phyloP scores from a whole-genome alignment of 495 filamentous ascomycete species.

The Penicillium turbatum region DNA sequence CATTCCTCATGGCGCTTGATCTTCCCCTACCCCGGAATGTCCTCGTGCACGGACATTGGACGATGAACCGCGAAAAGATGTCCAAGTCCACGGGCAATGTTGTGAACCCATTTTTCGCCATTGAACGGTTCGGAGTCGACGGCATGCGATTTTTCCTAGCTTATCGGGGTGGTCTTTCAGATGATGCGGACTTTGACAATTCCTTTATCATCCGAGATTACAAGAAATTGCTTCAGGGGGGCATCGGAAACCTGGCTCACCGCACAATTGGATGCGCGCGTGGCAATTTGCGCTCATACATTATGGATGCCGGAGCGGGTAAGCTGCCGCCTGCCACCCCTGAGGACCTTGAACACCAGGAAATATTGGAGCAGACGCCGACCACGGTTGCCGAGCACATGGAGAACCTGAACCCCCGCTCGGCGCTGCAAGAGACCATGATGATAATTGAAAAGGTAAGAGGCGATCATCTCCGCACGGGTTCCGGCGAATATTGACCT shows the following conservation, averaged over 20 bases:
- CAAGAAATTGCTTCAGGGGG: slow-evolving; percentile 67
- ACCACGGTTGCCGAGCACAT: slow-evolving; percentile 51
- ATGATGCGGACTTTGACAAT: slow-evolving; percentile 85
- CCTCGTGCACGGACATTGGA: slow-evolving; percentile 92
- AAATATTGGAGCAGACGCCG: slow-evolving; percentile 33
- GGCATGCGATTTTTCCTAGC: slow-evolving; percentile 83
- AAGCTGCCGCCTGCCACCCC: slow-evolving; percentile 26
- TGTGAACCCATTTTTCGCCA: slow-evolving; percentile 89
- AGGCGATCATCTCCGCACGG: slow-evolving; percentile 11
- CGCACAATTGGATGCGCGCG: slow-evolving; percentile 63
- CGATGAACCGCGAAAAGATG: slow-evolving; percentile 86
- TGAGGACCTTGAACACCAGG: slow-evolving; percentile 31
- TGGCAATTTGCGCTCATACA: slow-evolving; percentile 57
- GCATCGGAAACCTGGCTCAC: slow-evolving; percentile 72
- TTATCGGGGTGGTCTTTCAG: slow-evolving; percentile 64
- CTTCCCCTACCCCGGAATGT: slow-evolving; percentile 78
- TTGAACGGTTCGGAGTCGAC: slow-evolving; percentile 85
- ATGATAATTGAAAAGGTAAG: slow-evolving; percentile 52
- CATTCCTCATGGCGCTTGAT: slow-evolving; percentile 84
- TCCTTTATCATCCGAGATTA: slow-evolving; percentile 68
- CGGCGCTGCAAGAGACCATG: slow-evolving; percentile 65
- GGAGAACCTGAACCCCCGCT: slow-evolving; percentile 58
- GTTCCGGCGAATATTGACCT: slow-evolving; percentile 11
- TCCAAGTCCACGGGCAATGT: slow-evolving; percentile 92
- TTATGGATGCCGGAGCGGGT: slow-evolving; percentile 40